Evolutionary conservation across 2,329 filamentous ascomycete genomes (phyloP).

Genomic region (Venturia pyrina): DNA sequence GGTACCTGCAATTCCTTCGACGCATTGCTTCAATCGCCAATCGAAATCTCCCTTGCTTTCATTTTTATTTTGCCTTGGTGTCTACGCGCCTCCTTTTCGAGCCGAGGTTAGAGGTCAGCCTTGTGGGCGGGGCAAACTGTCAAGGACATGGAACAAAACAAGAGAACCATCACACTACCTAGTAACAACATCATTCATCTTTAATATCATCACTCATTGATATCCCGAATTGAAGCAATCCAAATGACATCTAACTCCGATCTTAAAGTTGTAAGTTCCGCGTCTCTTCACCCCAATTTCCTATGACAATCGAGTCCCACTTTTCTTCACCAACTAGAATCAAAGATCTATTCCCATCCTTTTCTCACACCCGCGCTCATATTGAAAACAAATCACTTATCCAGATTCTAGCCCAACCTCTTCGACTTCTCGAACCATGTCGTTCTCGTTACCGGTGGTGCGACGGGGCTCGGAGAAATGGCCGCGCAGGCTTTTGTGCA

Average conservation of each 20-base stretch:
- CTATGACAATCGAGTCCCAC: background rate
- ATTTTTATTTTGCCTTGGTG: background rate
- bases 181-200: background rate
- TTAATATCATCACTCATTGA: background rate
- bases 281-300: background rate
- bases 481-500: conserved; percentile 44
- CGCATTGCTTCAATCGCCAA: background rate
- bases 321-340: background rate
- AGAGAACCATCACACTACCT: background rate
- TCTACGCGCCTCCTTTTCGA: background rate
- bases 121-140: background rate
- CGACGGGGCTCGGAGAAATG: conserved; percentile 44
- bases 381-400: background rate
- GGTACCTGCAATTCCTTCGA: too few species aligned
- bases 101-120: background rate
- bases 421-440: conserved; percentile 29
- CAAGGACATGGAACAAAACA: background rate
- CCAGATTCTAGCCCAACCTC: conserved; percentile 15
- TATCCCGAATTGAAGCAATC: background rate
- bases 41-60: background rate
- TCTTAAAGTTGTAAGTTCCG: background rate
- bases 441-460: conserved; percentile 41
- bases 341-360: background rate
- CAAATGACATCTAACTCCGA: background rate
- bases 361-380: background rate